Evolutionary conservation across 2,329 filamentous ascomycete genomes (phyloP).

Genomic region (Coniochaeta sp.): DNA sequence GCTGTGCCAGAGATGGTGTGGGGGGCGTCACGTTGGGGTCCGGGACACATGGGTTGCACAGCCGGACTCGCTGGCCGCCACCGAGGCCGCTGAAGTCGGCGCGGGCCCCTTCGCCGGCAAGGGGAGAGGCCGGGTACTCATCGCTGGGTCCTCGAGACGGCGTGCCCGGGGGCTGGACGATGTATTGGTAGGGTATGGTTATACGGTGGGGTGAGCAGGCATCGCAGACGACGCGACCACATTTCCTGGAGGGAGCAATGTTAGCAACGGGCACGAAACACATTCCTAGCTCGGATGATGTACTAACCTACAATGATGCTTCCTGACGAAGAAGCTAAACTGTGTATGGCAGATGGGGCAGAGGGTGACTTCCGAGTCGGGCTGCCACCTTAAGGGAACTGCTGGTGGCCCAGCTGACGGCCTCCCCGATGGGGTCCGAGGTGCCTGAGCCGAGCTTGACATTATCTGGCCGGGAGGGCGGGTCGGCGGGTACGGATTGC

Average conservation of each 20-base stretch:
- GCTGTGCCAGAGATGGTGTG: slow-evolving; percentile 31
- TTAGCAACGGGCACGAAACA: slow-evolving; percentile 4
- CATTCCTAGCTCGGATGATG: not conserved
- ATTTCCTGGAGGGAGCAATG: slow-evolving; percentile 62
- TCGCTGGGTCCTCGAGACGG: slow-evolving; percentile 26
- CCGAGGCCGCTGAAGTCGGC: slow-evolving; percentile 37
- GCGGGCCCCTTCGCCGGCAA: slow-evolving; percentile 32
- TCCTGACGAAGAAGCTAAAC: slow-evolving; percentile 80
- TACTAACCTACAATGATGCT: slow-evolving; percentile 81
- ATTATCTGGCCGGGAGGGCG: not conserved
- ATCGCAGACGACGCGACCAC: slow-evolving; percentile 84
- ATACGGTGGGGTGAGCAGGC: slow-evolving; percentile 90
- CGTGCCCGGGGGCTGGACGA: slow-evolving; percentile 66
- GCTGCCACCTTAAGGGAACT: slow-evolving; percentile 66
- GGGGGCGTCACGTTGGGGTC: slow-evolving; percentile 54
- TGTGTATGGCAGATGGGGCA: slow-evolving; percentile 78
- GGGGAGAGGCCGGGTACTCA: slow-evolving; percentile 26
- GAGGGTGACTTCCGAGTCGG: slow-evolving; percentile 71
- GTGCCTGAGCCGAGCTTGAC: slow-evolving; percentile 7
- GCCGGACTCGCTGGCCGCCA: slow-evolving; percentile 50
- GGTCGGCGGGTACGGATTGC: not conserved
- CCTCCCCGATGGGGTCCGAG: not conserved
- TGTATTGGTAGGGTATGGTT: slow-evolving; percentile 88
- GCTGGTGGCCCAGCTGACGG: not conserved
- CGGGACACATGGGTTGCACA: slow-evolving; percentile 57